Base-by-base conservation (phyloP, 306 rosid genomes). In the Corylus heterophylla region DNA sequence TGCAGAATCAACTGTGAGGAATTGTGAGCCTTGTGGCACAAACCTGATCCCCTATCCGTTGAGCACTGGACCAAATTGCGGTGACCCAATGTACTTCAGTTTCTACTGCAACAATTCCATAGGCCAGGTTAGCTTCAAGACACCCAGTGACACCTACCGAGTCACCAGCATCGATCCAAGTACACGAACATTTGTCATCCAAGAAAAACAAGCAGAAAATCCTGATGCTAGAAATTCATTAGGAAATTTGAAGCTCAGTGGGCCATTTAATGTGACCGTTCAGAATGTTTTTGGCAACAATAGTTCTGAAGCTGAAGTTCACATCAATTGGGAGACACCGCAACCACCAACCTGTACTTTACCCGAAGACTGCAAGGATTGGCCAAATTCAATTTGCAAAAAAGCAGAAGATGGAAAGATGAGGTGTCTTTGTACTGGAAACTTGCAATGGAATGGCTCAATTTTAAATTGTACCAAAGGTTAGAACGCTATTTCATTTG, bases 1-100 rank as follows among this genome's bases (percentile, higher is more conserved):
- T 83, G 85, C 85, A 88, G 92, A 3, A 49, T n/a, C 83, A 76
- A 86, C 37, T 16, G 22, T 8, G 0, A 80, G 54, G 76, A 17
- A 52, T 27, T 90, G 89, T 49, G 10, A 51, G 29, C 86, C 86
- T 54, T 90, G 92, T 35, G 92, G 94, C 31, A 82, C 83, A 31
- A 64, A 62, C 1, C 5, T 4, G 2, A 82, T 90, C 58, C 92
- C 92, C 54, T 90, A 88, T 85, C 92, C 94, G 4, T 50, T 87
- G 27, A 87, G 91, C 79, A 88, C 83, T 0, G 35, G 80, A 27
- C 67, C 22, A 20, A 56, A 56, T 45, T 90, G 90, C 52, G 92
- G 94, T 27, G 88, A 88, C 25, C 80, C 89, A 1, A 14, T 2
- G 67, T 88, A 85, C 82, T 42, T 0, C 68, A 45, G 71, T 20